Base-by-base conservation (phyloP, 176 grass and related monocot species). In the Alloteropsis semialata region DNA sequence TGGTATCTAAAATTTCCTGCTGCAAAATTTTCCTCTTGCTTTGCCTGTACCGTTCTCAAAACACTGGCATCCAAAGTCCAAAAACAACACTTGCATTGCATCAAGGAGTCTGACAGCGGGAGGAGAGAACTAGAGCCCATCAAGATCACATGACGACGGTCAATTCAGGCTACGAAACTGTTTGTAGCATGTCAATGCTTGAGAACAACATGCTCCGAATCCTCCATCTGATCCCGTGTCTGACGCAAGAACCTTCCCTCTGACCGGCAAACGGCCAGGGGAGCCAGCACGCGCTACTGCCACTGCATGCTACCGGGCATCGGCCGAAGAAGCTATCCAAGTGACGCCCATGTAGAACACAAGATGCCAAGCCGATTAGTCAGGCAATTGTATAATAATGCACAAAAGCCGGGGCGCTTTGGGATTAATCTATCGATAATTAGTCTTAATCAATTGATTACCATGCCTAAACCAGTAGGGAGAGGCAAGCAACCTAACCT, bases 161-260 rank as follows among this genome's bases (percentile, higher is more conserved):
- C 17, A 45, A 45, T 61, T 22, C 28, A 81, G 49, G n/a, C 53
- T 18, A 15, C n/a, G 24, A 4, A 38, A 69, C 9, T 28, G 6
- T 42, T 42, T 14, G 33, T 36, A 39, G 11, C n/a, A 53, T 53
- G 49, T 54, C 51, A 37, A 32, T 4, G 49, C 10, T 13, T 13
- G 12, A 66, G 63, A 43, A 69, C 65, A 48, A 48, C 69, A 32
- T 74, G 28, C 56, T 54, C 44, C 46, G 14, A 58, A 39, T 81
- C 6, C 25, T 50, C 79, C 32, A 14, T 33, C 53, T 56, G 33
- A 61, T 63, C 71, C 43, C 77, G 36, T 76, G 62, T 76, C 82
- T 81, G 82, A 55, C 8, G 21, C 82, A 55, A 81, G 70, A 89
- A 85, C 77, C 87, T 85, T 85, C 82, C 22, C 42, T 76, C 69